These are phyloP conservation scores for Ogataea paradorogensis DNA, from an alignment of 805 yeast species.

Conservation along the genomic window DNA sequence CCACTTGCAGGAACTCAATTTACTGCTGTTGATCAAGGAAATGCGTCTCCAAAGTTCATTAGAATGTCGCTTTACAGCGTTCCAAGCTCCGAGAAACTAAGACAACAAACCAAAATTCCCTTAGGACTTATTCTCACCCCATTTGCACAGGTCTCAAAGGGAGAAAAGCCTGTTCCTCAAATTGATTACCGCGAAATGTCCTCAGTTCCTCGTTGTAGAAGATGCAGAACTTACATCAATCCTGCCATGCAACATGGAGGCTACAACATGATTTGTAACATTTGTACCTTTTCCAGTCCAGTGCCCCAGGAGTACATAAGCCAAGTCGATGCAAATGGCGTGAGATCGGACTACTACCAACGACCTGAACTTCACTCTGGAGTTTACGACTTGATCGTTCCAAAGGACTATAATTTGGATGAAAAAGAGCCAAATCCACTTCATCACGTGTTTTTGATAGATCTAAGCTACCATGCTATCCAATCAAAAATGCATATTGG, in stretches of 20 bases:
- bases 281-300: conserved; percentile 74
- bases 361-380: conserved; percentile 81
- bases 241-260: conserved; percentile 73
- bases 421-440: conserved; percentile 42
- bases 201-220: conserved; percentile 85
- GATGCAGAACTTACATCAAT: conserved; percentile 89
- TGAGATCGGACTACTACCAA: conserved; percentile 57
- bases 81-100: conserved; percentile 69
- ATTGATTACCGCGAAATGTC: conserved; percentile 54
- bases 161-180: conserved; percentile 59
- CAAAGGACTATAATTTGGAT: conserved; percentile 61
- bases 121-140: conserved; percentile 81
- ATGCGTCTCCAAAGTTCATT: conserved; percentile 75
- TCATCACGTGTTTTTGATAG: conserved; percentile 72
- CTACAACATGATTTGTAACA: conserved; percentile 72
- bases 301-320: conserved; percentile 67
- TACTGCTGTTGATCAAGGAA: conserved; percentile 75
- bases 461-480: conserved; percentile 57
- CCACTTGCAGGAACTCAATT: conserved; percentile 78
- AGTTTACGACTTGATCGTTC: conserved; percentile 81
- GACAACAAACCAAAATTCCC: conserved; percentile 72
- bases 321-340: conserved; percentile 57
- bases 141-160: conserved; percentile 59
- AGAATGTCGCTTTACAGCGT: conserved; percentile 78
- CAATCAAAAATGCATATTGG: conserved; percentile 60